Conservation (phyloP, 2,329 filamentous ascomycete genomes). For the Hysterium pulicare region DNA sequence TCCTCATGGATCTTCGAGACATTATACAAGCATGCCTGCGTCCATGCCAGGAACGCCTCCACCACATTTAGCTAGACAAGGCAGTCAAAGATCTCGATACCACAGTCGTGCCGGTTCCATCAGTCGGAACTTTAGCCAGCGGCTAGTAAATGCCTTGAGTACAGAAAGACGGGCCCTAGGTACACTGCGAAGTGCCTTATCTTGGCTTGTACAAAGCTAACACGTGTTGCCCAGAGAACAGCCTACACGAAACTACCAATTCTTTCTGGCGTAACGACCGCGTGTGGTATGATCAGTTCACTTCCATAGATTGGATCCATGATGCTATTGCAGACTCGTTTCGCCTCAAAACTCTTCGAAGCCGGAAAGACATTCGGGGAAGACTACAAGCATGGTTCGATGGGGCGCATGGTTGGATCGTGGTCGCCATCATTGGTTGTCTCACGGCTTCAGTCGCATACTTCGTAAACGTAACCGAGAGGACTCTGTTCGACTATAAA, state of each 20-base stretch:
- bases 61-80: conserved; percentile 36
- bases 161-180: conserved; percentile 55
- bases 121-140: conserved; percentile 35
- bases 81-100: conserved; percentile 32
- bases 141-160: conserved; percentile 59
- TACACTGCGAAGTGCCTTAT: no score
- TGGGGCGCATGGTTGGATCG: conserved; percentile 87
- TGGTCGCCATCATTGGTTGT: conserved; percentile 85
- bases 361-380: conserved; percentile 80
- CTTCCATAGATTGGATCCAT: conserved; percentile 96
- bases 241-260: conserved; percentile 61
- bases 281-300: conserved; percentile 98
- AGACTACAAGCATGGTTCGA: conserved; percentile 74
- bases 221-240: no score
- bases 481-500: conserved; percentile 84
- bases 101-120: conserved; percentile 31
- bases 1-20: conserved; percentile 28
- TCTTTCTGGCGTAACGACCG: conserved; percentile 75
- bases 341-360: conserved; percentile 77
- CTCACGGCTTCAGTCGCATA: conserved; percentile 84
- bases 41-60: conserved; percentile 41
- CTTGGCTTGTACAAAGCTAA: no score
- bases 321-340: conserved; percentile 94
- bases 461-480: conserved; percentile 81
- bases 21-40: conserved; percentile 44